phyloP scores from a whole-genome alignment of 2,329 filamentous ascomycete genomes.

The Blastomyces parvus region DNA sequence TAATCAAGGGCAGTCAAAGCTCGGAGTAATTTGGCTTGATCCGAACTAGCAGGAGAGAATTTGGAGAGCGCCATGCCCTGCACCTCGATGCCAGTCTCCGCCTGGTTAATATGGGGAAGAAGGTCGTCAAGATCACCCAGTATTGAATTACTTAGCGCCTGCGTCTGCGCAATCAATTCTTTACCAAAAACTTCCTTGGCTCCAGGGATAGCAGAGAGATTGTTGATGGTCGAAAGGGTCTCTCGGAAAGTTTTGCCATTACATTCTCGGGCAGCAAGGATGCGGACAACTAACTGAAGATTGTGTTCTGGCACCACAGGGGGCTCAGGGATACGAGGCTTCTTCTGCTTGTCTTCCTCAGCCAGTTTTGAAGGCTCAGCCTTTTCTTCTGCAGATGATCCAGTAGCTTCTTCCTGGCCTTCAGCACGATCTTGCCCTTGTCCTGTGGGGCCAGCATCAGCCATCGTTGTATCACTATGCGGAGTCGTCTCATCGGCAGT shows the following conservation, averaged over 20 bases:
- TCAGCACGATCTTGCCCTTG: slow-evolving; percentile 30
- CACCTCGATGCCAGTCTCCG: slow-evolving; percentile 83
- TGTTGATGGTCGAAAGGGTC: slow-evolving; percentile 96
- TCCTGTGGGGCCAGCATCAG: slow-evolving; percentile 27
- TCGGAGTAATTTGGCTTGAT: slow-evolving; percentile 89
- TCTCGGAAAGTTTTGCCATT: slow-evolving; percentile 97
- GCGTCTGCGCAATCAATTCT: slow-evolving; percentile 81
- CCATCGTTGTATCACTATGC: slow-evolving; percentile 32
- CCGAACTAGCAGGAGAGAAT: slow-evolving; percentile 90
- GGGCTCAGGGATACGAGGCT: slow-evolving; percentile 58
- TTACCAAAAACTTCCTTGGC: slow-evolving; percentile 87
- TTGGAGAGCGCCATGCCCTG: slow-evolving; percentile 89
- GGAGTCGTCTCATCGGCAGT: slow-evolving; percentile 18
- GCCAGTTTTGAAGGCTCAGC: slow-evolving; percentile 29
- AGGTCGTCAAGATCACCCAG: slow-evolving; percentile 75
- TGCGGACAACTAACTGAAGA: slow-evolving; percentile 87
- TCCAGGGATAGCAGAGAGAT: slow-evolving; percentile 83
- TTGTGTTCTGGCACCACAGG: slow-evolving; percentile 83
- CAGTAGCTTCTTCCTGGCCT: slow-evolving; percentile 25
- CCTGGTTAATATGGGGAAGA: slow-evolving; percentile 74
- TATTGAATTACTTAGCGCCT: slow-evolving; percentile 73
- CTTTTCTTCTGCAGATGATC: slow-evolving; percentile 34
- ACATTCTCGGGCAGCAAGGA: slow-evolving; percentile 91
- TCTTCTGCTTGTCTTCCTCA: slow-evolving; percentile 47
- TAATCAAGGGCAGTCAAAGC: slow-evolving; percentile 92